phyloP scores from a whole-genome alignment of 2,329 filamentous ascomycete genomes.

The Fusarium sp. region DNA sequence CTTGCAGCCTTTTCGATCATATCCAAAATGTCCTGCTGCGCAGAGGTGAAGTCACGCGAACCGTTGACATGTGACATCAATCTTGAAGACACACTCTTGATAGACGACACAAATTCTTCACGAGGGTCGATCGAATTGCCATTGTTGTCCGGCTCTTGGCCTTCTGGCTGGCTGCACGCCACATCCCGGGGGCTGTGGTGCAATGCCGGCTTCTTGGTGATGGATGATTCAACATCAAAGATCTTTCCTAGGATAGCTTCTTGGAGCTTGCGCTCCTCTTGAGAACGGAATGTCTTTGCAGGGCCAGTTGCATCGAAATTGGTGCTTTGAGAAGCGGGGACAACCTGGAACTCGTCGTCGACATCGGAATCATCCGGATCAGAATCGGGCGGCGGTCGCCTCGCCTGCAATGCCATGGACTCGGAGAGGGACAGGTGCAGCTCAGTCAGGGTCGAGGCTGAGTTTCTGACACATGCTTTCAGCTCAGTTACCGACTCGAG shows the following conservation, averaged over 20 bases:
- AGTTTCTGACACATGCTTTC: conserved; percentile 66
- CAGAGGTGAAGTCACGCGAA: conserved; percentile 46
- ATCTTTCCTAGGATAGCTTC: conserved; percentile 65
- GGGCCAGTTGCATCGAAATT: conserved; percentile 55
- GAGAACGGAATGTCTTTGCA: conserved; percentile 60
- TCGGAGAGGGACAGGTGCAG: conserved; percentile 71
- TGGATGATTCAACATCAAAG: conserved; percentile 61
- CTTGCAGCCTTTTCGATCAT: conserved; percentile 63
- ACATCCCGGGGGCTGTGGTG: conserved; percentile 38
- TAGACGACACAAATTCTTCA: conserved; percentile 46
- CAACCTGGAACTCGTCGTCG: conserved; percentile 66
- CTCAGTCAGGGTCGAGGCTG: conserved; percentile 64
- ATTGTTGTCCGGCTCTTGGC: conserved; percentile 36
- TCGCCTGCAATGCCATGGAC: conserved; percentile 57
- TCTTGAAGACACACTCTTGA: conserved; percentile 56
- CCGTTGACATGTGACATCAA: conserved; percentile 58
- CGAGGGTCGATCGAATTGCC: conserved; percentile 40
- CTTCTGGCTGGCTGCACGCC: conserved; percentile 23
- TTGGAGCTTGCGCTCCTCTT: conserved; percentile 66
- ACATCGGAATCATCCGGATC: conserved; percentile 64
- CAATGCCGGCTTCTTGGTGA: conserved; percentile 51
- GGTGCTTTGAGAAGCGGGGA: conserved; percentile 49
- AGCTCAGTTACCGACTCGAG: conserved; percentile 68
- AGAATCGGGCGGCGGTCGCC: conserved; percentile 51
- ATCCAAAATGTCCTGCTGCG: conserved; percentile 62